These are phyloP conservation scores for Sungouiozyma intestinalis DNA, from an alignment of 805 yeast species.

Conservation along the genomic window DNA sequence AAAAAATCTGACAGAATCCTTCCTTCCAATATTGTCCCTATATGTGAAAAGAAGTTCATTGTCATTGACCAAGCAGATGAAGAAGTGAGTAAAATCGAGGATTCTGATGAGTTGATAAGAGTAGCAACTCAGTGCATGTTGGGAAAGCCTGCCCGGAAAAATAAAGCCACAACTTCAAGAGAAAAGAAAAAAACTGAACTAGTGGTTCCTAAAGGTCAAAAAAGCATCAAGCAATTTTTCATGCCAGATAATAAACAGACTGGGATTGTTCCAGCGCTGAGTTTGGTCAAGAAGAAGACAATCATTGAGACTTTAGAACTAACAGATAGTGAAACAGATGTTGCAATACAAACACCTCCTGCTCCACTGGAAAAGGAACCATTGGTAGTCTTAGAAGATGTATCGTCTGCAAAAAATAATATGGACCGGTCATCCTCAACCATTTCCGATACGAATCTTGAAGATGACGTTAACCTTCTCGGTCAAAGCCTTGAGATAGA, in stretches of 20 bases:
- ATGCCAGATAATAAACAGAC: slow-evolving; percentile 66
- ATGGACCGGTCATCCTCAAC: not conserved
- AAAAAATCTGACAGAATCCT: slow-evolving; percentile 53
- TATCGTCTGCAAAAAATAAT: not conserved
- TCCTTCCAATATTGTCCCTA: slow-evolving; percentile 48
- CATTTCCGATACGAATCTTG: not conserved
- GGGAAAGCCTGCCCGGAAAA: slow-evolving; percentile 24
- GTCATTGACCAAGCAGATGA: slow-evolving; percentile 64
- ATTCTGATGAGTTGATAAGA: slow-evolving; percentile 56
- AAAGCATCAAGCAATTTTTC: slow-evolving; percentile 39
- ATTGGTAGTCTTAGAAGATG: not conserved
- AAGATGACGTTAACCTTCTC: not conserved
- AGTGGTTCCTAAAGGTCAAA: slow-evolving; percentile 6
- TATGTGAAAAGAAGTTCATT: slow-evolving; percentile 44
- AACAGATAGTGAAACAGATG: not conserved
- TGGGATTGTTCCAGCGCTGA: slow-evolving; percentile 48
- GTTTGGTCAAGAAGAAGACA: slow-evolving; percentile 31
- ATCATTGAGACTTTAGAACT: not conserved
- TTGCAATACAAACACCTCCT: not conserved
- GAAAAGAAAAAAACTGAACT: slow-evolving; percentile 5
- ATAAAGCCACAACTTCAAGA: slow-evolving; percentile 6
- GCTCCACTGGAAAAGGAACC: not conserved
- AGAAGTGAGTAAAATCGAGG: slow-evolving; percentile 41
- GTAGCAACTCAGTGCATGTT: slow-evolving; percentile 58
- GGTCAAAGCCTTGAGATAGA: not conserved